Base-by-base conservation (phyloP, 1,284 basidiomycete genomes). In the Fomitiporia mediterranea region DNA sequence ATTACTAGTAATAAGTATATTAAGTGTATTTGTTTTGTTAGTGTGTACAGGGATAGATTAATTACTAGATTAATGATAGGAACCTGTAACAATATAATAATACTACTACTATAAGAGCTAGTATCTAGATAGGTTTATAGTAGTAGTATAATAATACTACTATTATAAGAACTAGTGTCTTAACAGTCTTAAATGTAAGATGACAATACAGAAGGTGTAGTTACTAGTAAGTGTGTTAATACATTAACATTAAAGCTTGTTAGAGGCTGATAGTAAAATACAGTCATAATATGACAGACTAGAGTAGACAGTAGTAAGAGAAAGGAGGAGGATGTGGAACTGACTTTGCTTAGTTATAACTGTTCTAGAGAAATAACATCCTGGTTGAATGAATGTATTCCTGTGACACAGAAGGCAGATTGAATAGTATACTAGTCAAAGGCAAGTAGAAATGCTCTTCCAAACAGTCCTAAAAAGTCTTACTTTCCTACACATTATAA, bases 401-500 rank as follows among this genome's bases (percentile, higher is more conserved):
- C 70, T 4, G 69, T 72, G 3, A 56, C 64, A 28, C 46, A 21
- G 55, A 72, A 73, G 1, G 71, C 67, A 6, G 61, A 56, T 23
- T 56, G 52, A 25, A 69, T 60, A 3, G 62, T 65, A 4, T 56
- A 57, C 2, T 23, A 34, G 0, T 57, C 62, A 46, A 70, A 68
- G 7, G 68, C 63, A 8, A 49, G 17, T 0, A 61, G 53, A 56
- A 60, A 66, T 23, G 66, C 68, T 3, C 11, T 27, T 15, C 66
- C 66, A 62, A 67, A 69, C 2, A 68, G 55, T 13, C 38, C 48
- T 2, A 55, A 52, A 49, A 70, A 70, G 55, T 70, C 64, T 5
- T 46, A 61, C 56, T 72, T 72, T 0, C 27, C 39, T 7, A 70
- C 60, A 17, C 47, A 44, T 4, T 49, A 51, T 8, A 53, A 28